Evolutionary conservation across 441 rosid genomes (phyloP).

Genomic region (Syzygium malaccense): DNA sequence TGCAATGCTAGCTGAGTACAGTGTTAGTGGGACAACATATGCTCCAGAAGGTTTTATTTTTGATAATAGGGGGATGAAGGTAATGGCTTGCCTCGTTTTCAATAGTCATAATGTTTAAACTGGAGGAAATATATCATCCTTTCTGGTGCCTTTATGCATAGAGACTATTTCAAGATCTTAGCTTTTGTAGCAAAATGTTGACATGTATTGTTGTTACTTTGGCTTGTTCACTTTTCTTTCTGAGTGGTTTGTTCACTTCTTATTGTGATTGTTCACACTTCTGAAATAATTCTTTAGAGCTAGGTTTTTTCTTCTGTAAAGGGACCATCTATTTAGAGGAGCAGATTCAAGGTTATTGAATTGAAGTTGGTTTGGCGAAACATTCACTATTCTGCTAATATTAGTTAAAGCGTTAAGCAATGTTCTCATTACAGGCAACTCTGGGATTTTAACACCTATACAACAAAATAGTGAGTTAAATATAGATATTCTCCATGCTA

Average conservation of each 20-base stretch:
- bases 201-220: background rate
- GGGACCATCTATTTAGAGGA: background rate
- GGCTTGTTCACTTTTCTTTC: background rate
- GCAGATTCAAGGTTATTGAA: background rate
- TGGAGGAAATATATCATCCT: background rate
- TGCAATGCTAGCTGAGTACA: slow-evolving; percentile 61
- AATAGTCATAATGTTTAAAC: background rate
- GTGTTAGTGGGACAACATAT: slow-evolving; percentile 89
- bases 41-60: slow-evolving; percentile 93
- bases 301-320: background rate
- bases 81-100: slow-evolving; percentile 13
- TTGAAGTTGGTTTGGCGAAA: background rate
- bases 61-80: slow-evolving; percentile 68
- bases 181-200: background rate
- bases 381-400: background rate
- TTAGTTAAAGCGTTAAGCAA: background rate
- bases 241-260: background rate
- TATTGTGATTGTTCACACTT: background rate
- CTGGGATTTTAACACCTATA: background rate
- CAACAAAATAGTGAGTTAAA: background rate
- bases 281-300: background rate
- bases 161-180: background rate
- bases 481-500: background rate
- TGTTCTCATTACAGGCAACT: background rate
- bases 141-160: background rate